Conservation (phyloP, 371 early-diverging fungal species). For the Mucor piriformis region DNA sequence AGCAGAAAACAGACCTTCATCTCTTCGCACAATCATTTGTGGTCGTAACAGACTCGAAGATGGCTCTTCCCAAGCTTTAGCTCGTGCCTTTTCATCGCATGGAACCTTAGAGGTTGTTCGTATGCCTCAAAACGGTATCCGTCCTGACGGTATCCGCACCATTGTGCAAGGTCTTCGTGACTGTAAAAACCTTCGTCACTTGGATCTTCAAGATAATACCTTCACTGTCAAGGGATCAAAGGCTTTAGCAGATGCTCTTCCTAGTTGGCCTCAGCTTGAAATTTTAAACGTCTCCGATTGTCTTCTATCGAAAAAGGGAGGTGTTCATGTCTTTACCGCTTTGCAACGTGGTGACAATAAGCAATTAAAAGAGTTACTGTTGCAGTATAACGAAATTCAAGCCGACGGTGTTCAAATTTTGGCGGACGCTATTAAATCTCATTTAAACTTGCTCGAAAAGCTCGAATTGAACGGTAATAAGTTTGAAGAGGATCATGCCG, state of each 20-base stretch:
- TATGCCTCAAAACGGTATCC: constrained; percentile 97
- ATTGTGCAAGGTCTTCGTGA: constrained; percentile 71
- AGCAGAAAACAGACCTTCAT: constrained; percentile 64
- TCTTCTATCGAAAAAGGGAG: constrained; percentile 79
- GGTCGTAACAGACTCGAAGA: constrained; percentile 96
- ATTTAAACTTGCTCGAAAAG: constrained; percentile 62
- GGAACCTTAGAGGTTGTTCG: constrained; percentile 78
- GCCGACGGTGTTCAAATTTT: constrained; percentile 68
- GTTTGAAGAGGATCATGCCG: constrained; percentile 80
- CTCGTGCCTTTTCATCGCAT: constrained; percentile 84
- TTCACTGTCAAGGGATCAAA: constrained; percentile 83
- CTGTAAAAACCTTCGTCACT: constrained; percentile 70
- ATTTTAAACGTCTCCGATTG: constrained; percentile 91
- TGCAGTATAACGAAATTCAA: constrained; percentile 92
- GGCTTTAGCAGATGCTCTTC: constrained; percentile 80
- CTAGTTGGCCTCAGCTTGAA: constrained; percentile 78
- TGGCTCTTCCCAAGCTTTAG: constrained; percentile 73
- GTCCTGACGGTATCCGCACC: constrained; percentile 86
- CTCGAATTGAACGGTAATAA: constrained; percentile 93
- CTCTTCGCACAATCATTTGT: constrained; percentile 79
- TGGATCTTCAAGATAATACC: constrained; percentile 97
- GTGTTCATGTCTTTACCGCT: constrained; percentile 64
- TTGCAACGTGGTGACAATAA: constrained; percentile 57
- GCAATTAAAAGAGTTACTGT: constrained; percentile 70
- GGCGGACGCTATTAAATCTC: constrained; percentile 63